These are phyloP conservation scores for Hymenoscyphus scutula DNA, from an alignment of 2,329 filamentous ascomycete species.

Conservation along the genomic window DNA sequence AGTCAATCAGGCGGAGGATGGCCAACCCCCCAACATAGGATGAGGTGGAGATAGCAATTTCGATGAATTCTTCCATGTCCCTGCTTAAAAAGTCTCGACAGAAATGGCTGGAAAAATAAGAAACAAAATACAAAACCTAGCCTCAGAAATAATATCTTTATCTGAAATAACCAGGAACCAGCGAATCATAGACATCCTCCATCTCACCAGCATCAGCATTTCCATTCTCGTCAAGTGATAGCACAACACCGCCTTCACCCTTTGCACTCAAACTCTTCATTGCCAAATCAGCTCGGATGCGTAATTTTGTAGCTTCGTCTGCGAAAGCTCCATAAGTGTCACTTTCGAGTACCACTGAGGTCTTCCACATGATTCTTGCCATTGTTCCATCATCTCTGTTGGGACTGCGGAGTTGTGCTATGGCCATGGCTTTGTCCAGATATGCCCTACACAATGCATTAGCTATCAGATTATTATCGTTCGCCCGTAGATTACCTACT, in stretches of 20 bases:
- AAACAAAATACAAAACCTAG: no score
- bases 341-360: slow-evolving; percentile 21
- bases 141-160: no score
- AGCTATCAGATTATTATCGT: neutral
- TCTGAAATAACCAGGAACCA: slow-evolving; percentile 20
- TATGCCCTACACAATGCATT: neutral
- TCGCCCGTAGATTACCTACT: no score
- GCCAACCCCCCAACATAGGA: no score
- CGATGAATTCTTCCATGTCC: no score
- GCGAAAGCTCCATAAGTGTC: slow-evolving; percentile 20
- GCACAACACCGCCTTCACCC: slow-evolving; percentile 36
- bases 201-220: slow-evolving; percentile 11
- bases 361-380: slow-evolving; percentile 28
- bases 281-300: slow-evolving; percentile 24
- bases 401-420: slow-evolving; percentile 27
- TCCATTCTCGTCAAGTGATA: slow-evolving; percentile 35
- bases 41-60: no score
- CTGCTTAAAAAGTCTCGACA: no score
- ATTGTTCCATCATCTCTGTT: slow-evolving; percentile 24
- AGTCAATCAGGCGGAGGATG: no score
- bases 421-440: slow-evolving; percentile 25
- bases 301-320: slow-evolving; percentile 17
- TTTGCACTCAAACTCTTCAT: slow-evolving; percentile 19
- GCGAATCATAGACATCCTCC: slow-evolving; percentile 23
- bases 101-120: no score